Base-by-base conservation (phyloP, 805 yeast species). In the Yarrowia sp. region DNA sequence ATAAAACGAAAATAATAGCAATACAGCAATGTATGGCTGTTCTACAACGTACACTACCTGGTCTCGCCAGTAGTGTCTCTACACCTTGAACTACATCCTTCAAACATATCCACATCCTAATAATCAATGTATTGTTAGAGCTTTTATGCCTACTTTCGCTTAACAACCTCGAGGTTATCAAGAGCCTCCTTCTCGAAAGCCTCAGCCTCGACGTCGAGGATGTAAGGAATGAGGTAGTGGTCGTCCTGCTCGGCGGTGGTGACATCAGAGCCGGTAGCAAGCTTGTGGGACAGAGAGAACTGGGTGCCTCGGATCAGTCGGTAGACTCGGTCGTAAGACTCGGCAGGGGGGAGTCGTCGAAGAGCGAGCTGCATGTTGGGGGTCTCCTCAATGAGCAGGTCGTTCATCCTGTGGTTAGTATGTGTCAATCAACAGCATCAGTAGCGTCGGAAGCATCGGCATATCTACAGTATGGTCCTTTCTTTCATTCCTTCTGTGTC, bases 161-260 rank as follows among this genome's bases (percentile, higher is more conserved):
- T 48, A 8, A 51, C 71, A 66, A 81, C 78, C 65, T 72, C 79
- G 71, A 90, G 81, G 83, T 90, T 88, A 83, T 95, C 96, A 74
- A 95, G 86, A 74, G 88, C 95, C 68, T 83, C 86, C 80, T 88
- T 91, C 83, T 95, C 99, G 69, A 83, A 81, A 58, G 86, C 88
- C 78, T 90, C 98, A 72, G 90, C 90, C 82, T 95, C 98, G 68
- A 93, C 96, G 82, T 95, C 98, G 74, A 92, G 84, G 68, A 95
- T 81, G 81, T 89, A 89, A 71, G 97, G 98, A 67, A 89, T 78
- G 75, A 95, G 83, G 81, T 92, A 92, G 71, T 73, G 64, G 45
- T 73, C 74, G 71, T 76, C 78, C 68, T 93, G 93, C 74, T 86
- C 90, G 35, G 91, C 84, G 76, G 86, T 84, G 68, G 90, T 81